Percentiles rank a stretch among this genome's conserved stretches.
These are phyloP conservation scores for Lachancea nothofagi DNA, from an alignment of 805 yeast genomes.

Conservation along the genomic window DNA sequence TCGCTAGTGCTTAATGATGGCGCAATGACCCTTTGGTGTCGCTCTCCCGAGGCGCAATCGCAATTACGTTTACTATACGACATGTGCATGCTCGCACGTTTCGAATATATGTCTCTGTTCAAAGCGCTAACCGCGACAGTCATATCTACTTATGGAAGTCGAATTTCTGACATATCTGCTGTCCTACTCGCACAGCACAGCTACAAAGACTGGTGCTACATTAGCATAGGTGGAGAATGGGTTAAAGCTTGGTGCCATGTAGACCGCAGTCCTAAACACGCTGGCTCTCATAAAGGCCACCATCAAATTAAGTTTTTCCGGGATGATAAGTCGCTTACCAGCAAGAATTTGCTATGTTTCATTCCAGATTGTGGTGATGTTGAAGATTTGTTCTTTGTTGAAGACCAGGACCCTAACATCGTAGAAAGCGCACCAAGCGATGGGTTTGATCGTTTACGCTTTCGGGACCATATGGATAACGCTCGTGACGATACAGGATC, in stretches of 20 bases:
- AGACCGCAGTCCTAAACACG: slow-evolving; percentile 18
- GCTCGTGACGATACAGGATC: slow-evolving; percentile 1
- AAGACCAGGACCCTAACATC: slow-evolving; percentile 7
- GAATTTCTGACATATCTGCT: slow-evolving; percentile 27
- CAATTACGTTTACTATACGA: slow-evolving; percentile 5
- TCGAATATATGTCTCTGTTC: slow-evolving; percentile 24
- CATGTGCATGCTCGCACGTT: slow-evolving; percentile 13
- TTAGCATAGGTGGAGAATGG: slow-evolving; percentile 28
- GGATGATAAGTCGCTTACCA: slow-evolving; percentile 22
- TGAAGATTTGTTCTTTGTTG: slow-evolving; percentile 28
- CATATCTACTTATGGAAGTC: slow-evolving; percentile 23
- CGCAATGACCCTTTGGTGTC: slow-evolving; percentile 4
- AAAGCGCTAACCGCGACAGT: slow-evolving; percentile 28
- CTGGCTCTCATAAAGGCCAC: slow-evolving; percentile 19
- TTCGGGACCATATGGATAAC: background rate
- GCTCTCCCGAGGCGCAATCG: slow-evolving; percentile 6
- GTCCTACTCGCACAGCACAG: slow-evolving; percentile 25
- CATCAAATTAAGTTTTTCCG: slow-evolving; percentile 27
- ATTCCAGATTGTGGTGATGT: slow-evolving; percentile 25
- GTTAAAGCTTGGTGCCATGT: slow-evolving; percentile 33
- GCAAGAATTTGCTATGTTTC: slow-evolving; percentile 26
- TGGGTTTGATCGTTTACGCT: slow-evolving; percentile 5
- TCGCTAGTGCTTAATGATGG: slow-evolving; percentile 7
- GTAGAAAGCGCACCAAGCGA: background rate
- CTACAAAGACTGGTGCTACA: slow-evolving; percentile 34